phyloP scores from a whole-genome alignment of 306 rosid genomes.

The cucumber (Cucumis sativus) region Cucumber_9930_V3 NC_026660.2:15627001-15627500 shows the following conservation, averaged over 20 bases:
- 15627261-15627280: slow-evolving; percentile 30
- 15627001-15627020: background rate
- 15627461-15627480: slow-evolving; percentile 53
- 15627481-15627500: slow-evolving; percentile 89
- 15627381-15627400: slow-evolving; percentile 18
- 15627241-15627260: slow-evolving; percentile 19
- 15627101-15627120: background rate
- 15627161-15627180: slow-evolving; percentile 82
- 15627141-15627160: slow-evolving; percentile 85
- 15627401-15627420: slow-evolving; percentile 9
- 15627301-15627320: slow-evolving; percentile 88
- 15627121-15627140: slow-evolving; percentile 57
- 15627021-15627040: background rate
- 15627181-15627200: slow-evolving; percentile 57
- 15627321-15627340: slow-evolving; percentile 55
- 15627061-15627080: background rate
- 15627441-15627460: slow-evolving; percentile 31
- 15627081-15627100: background rate
- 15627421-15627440: slow-evolving; percentile 12
- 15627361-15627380: slow-evolving; percentile 28
- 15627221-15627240: slow-evolving; percentile 37
- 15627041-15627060: background rate
- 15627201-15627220: slow-evolving; percentile 97
- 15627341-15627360: slow-evolving; percentile 40
- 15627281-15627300: slow-evolving; percentile 30